Evolutionary conservation across 2,329 filamentous ascomycete genomes (phyloP), one percentile per base, ranked within the genome.

Genomic region (Penicillium sp.): DNA sequence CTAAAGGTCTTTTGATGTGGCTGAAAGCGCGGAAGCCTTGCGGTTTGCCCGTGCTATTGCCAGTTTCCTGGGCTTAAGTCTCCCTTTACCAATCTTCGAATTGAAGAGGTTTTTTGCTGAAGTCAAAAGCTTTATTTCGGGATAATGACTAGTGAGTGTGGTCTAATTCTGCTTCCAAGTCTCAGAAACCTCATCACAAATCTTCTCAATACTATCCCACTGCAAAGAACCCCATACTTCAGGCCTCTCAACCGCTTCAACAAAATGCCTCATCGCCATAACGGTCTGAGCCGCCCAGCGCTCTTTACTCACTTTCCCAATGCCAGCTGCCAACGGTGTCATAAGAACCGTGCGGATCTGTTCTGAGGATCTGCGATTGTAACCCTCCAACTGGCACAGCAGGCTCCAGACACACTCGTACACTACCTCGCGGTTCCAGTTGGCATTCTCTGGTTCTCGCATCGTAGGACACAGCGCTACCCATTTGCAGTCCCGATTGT

Each of bases 371-470:
- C 39, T 9, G 4, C 39, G 65, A 61, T 82, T 82, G 57, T 77
- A 75, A 20, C 70, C 72, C 35, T 81, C 77, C 1, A 81, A 54
- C 16, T 75, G 70, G 56, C 74, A 77, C 18, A 82, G 60, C 52
- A 82, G 59, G 56, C 72, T 76, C 80, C 79, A 82, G 0, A 80
- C 61, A 64, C 78, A 79, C 61, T 81, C 76, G 55, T 80, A 82
- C 3, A 82, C 74, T 8, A 82, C 69, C 61, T 82, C 80, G 2
- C 72, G 67, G 58, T 82, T 75, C 79, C 80, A 82, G 5, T 41
- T 56, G 9, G 74, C 76, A 20, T 69, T 56, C 4, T 66, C 54
- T 0, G 79, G 79, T 28, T 72, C 62, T 16, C 78, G 69, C 80
- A 82, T 82, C 0, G 79, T 82, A 22, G 80, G 80, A 60, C 79